Evolutionary conservation across 768 basidiomycete species (phyloP), one percentile per base, ranked within the genome.

Genomic region (Lactarius tabidus): DNA sequence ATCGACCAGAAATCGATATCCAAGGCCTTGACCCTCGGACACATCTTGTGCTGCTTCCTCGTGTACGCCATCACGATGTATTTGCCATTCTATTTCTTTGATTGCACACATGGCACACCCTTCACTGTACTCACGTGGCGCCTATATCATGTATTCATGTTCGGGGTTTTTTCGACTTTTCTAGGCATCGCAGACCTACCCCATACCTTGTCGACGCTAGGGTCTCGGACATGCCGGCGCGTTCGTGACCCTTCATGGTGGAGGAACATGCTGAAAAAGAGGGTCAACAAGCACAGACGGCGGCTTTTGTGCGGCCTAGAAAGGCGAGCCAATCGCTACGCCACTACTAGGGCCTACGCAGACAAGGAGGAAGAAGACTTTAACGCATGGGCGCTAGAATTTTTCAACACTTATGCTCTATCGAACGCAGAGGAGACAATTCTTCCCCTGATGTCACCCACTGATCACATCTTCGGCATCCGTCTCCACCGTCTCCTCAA

Each of bases 31-130:
- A 7, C 41, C 20, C 20, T 43, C 18, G 41, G 1, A 7, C 20
- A 41, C 20, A 17, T 41, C 41, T 41, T 18, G 3, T 6, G 6
- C 41, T 43, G 20, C 41, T 43, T 20, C 9, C 18, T n/a, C 41
- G 20, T 43, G n/a, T 43, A 43, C 41, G 41, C 20, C 20, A 33
- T 33, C 9, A 3, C 35, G 12, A 63, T 54, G n/a, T 10, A 45
- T 15, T 8, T 33, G 8, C 62, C 62, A 3, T 8, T 56, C 23
- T 12, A 57, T 28, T 57, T 29, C 38, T 14, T 31, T 18, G 26
- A 56, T 23, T 41, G 23, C 31, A 52, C 61, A 26, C 55, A 62
- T 15, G 14, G 3, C 36, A 62, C 61, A n/a, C 61, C 61, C 33
- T 6, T 55, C 1, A 52, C 59, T 14, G 39, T 6, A 17, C 17